phyloP scores from a whole-genome alignment of 768 basidiomycete genomes.

The Cyclocybe cylindracea region DNA sequence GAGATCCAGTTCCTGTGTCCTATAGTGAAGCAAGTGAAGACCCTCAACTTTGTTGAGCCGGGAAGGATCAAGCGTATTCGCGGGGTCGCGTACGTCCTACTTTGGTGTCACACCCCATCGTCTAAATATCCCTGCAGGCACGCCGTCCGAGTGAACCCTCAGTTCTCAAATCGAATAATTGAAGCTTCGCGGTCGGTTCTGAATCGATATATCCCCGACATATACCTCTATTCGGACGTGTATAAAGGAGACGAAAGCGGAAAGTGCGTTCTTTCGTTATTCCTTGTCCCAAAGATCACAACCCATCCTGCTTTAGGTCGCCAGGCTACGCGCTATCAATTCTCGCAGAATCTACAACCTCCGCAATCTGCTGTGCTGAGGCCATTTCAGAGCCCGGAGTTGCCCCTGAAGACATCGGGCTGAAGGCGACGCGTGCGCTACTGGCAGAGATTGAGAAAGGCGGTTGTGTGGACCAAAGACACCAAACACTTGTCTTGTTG shows the following conservation, averaged over 20 bases:
- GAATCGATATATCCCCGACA: constrained; percentile 96
- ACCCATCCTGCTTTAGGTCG: constrained; percentile 57
- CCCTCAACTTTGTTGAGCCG: constrained; percentile 86
- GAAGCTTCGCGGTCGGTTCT: constrained; percentile 90
- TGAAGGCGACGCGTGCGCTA: constrained; percentile 76
- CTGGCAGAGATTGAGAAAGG: constrained; percentile 78
- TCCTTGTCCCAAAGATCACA: background rate
- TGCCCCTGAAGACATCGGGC: constrained; percentile 91
- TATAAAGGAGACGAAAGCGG: constrained; percentile 98
- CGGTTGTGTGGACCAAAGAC: constrained; percentile 89
- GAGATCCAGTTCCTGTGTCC: constrained; percentile 95
- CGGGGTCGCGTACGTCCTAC: constrained; percentile 81
- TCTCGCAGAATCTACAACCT: constrained; percentile 90
- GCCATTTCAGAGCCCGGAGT: constrained; percentile 80
- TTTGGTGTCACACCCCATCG: background rate
- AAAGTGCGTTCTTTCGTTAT: constrained; percentile 59
- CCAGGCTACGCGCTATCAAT: constrained; percentile 94
- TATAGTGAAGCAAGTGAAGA: constrained; percentile 87
- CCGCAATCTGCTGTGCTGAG: constrained; percentile 85
- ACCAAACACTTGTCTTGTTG: constrained; percentile 82
- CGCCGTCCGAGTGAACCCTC: constrained; percentile 94
- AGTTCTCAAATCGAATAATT: constrained; percentile 97
- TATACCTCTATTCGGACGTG: constrained; percentile 97
- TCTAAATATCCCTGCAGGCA: constrained; percentile 53
- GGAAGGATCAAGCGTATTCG: constrained; percentile 94